A percentile compares a stretch with the other conserved stretches of the same genome.
phyloP scores from a whole-genome alignment of 208 protist genomes.

The Leptomonas seymouri region DNA sequence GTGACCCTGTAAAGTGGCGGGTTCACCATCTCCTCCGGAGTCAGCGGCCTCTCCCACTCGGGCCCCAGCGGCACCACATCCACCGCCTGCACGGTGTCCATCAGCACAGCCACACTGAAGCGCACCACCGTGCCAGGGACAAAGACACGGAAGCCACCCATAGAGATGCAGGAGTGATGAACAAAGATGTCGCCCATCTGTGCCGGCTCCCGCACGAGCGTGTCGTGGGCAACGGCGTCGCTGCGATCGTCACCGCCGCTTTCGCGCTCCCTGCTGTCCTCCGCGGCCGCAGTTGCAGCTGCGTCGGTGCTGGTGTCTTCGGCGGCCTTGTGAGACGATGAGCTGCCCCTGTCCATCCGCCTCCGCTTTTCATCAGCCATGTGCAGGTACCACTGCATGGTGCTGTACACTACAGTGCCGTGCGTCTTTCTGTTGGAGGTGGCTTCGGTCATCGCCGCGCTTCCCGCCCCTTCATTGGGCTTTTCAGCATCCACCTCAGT shows the following conservation, averaged over 20 bases:
- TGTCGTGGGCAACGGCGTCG: background rate
- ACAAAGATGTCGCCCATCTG: slow-evolving; percentile 66
- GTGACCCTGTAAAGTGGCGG: slow-evolving; percentile 35
- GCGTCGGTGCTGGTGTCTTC: background rate
- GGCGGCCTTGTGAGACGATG: no score
- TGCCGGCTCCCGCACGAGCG: slow-evolving; percentile 33
- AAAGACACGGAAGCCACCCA: slow-evolving; percentile 58
- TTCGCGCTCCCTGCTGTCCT: no score
- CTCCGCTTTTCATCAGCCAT: background rate
- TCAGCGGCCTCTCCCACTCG: slow-evolving; percentile 16
- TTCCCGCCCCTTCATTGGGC: background rate
- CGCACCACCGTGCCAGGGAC: slow-evolving; percentile 45
- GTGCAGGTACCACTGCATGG: slow-evolving; percentile 53
- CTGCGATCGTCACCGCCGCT: background rate
- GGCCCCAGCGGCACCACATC: slow-evolving; percentile 42
- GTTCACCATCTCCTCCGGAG: background rate
- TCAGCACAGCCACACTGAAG: slow-evolving; percentile 54
- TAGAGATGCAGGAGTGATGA: slow-evolving; percentile 62
- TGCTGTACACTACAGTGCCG: slow-evolving; percentile 37
- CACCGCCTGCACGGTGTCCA: slow-evolving; percentile 64
- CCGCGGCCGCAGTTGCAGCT: background rate
- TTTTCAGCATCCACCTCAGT: background rate
- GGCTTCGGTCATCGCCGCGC: background rate
- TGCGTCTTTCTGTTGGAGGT: slow-evolving; percentile 18
- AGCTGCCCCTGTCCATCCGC: no score